Base-by-base conservation (phyloP, 176 grass and related monocot genomes). In the Zea luxurians region DNA sequence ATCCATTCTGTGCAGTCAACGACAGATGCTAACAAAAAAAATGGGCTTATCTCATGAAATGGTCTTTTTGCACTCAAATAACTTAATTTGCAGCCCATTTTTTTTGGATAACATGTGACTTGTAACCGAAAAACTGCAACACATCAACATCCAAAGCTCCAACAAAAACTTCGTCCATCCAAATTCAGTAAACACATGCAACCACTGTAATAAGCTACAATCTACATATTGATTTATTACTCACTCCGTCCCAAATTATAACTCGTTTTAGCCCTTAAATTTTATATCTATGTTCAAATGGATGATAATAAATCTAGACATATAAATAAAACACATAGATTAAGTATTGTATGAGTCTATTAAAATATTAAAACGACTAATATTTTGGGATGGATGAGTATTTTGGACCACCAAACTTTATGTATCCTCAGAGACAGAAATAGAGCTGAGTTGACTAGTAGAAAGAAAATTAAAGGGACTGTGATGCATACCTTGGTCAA, bases 1-100 rank as follows among this genome's bases (percentile, higher is more conserved):
- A 45, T 44, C 36, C 37, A 54, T 38, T 61, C 9, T 64, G 13
- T 45, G 38, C 12, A 20, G 18, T 54, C 8, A 54, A 54, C 18
- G 35, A 78, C 21, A 11, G 41, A 60, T 61, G 63, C 42, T 6
- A 84, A 66, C 11, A 27, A 27, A 27, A 27, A 27, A 76, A 55
- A 79, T 58, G 7, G 0, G 48, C 55, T 73, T 47, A 71, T 84
- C 48, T 58, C 60, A 79, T 79, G 75, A 21, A 72, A 85, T 45
- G 37, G 38, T 45, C 21, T 48, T 15, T 45, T 10, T 45, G 4
- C 15, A 35, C 40, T 54, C 36, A n/a, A 57, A 59, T 59, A 59
- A 59, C 57, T 59, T 27, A 21, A 59, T 21, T 20, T 59, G 1
- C 18, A 61, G 10, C 58, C 8, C 27, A 27, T 27, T 9, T 21